Conservation (phyloP, 2,329 filamentous ascomycete genomes). For the Cladosporium sp. region DNA sequence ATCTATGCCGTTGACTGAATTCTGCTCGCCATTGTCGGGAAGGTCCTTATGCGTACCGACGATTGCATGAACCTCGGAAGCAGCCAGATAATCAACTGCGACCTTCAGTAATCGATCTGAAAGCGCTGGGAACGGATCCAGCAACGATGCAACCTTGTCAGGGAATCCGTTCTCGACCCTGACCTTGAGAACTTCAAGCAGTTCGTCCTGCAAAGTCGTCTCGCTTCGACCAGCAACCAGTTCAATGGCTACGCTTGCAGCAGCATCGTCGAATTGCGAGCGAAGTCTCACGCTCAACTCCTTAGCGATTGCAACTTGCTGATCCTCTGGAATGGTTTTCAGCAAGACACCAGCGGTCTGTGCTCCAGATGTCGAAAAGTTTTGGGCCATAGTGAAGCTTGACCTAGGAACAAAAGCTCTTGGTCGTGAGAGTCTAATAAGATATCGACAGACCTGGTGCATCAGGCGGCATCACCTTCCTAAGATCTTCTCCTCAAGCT, state of each 20-base stretch:
- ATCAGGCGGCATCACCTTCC: background rate
- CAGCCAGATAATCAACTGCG: background rate
- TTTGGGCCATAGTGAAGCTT: conserved; percentile 1
- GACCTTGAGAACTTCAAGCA: conserved; percentile 1
- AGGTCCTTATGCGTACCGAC: no score
- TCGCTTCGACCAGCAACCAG: background rate
- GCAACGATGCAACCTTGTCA: conserved; percentile 1
- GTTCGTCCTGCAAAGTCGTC: background rate
- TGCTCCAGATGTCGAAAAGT: conserved; percentile 9
- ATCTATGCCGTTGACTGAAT: background rate
- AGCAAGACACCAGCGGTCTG: conserved; percentile 10
- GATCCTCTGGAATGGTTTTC: conserved; percentile 1
- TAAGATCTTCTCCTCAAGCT: no score
- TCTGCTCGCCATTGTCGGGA: background rate
- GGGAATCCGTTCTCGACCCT: conserved; percentile 3
- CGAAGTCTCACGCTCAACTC: background rate
- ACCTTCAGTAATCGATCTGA: background rate
- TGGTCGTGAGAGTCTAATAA: background rate
- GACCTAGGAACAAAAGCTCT: background rate
- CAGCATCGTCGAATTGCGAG: conserved; percentile 1
- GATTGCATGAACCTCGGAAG: no score
- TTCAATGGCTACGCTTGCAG: conserved; percentile 6
- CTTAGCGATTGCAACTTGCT: conserved; percentile 1
- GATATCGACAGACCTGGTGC: background rate
- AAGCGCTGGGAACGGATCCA: background rate